Conservation (phyloP, 129 eudicot species). For the Tagetes erecta region DNA sequence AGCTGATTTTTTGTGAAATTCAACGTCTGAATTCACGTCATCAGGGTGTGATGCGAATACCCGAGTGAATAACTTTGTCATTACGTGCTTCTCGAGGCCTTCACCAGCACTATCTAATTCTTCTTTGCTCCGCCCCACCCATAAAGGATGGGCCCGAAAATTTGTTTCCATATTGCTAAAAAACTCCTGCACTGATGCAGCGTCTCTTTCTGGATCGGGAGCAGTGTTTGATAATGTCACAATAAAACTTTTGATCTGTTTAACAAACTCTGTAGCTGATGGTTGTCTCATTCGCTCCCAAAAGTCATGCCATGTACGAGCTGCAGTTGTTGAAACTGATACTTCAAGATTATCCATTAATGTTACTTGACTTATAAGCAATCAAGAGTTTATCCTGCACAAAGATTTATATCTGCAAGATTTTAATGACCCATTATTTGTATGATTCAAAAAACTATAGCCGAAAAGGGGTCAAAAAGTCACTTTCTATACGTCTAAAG, state of each 20-base stretch:
- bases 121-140: constrained; percentile 86
- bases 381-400: constrained; percentile 20
- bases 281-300: constrained; percentile 89
- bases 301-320: constrained; percentile 90
- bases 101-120: constrained; percentile 92
- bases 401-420: background rate
- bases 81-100: constrained; percentile 85
- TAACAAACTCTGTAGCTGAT: constrained; percentile 76
- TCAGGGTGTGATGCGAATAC: constrained; percentile 80
- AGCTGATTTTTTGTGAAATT: constrained; percentile 63
- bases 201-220: constrained; percentile 78
- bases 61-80: constrained; percentile 77
- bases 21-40: constrained; percentile 59
- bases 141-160: constrained; percentile 79
- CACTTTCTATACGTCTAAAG: background rate
- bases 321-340: constrained; percentile 67
- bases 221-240: constrained; percentile 64
- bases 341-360: constrained; percentile 67
- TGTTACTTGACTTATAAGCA: background rate
- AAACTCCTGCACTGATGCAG: constrained; percentile 77
- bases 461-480: background rate
- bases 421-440: background rate
- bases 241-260: constrained; percentile 80
- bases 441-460: background rate
- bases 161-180: constrained; percentile 75